Evolutionary conservation across 2,329 filamentous ascomycete species (phyloP).

Genomic region (Talaromyces sp.): DNA sequence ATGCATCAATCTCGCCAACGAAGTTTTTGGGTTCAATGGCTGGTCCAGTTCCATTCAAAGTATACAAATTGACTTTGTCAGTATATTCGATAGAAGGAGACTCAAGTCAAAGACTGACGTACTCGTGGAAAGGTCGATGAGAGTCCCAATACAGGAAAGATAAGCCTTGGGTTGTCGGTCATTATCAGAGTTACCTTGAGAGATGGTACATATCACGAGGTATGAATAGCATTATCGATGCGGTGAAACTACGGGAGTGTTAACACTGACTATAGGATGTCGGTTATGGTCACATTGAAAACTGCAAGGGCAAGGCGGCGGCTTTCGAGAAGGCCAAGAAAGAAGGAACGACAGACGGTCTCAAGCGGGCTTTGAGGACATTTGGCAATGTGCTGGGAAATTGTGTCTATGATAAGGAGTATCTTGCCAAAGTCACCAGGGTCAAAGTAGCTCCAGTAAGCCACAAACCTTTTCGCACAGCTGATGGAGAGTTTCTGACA

Average conservation of each 20-base stretch:
- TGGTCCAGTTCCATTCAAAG: constrained; percentile 97
- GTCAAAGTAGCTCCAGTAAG: constrained; percentile 67
- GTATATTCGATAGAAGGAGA: constrained; percentile 15
- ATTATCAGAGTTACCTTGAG: constrained; percentile 84
- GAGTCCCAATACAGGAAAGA: constrained; percentile 67
- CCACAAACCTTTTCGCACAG: neutral
- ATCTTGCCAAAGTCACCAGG: constrained; percentile 82
- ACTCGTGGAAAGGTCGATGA: constrained; percentile 61
- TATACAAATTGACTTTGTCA: constrained; percentile 85
- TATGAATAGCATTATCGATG: constrained; percentile 18
- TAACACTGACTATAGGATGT: constrained; percentile 58
- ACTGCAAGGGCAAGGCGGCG: constrained; percentile 88
- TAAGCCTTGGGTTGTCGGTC: constrained; percentile 81
- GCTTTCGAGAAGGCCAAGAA: constrained; percentile 99
- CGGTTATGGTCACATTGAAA: constrained; percentile 94
- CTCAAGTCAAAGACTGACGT: neutral
- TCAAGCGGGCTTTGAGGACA: constrained; percentile 83
- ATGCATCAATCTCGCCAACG: constrained; percentile 88
- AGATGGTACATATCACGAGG: constrained; percentile 93
- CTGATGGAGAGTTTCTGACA: neutral
- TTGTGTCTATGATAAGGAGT: constrained; percentile 96
- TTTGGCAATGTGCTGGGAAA: constrained; percentile 98
- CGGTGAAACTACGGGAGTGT: neutral
- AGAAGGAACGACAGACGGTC: constrained; percentile 87
- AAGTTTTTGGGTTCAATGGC: constrained; percentile 94